These are phyloP conservation scores for Botryotinia convoluta DNA, from an alignment of 2,329 filamentous ascomycete genomes.

Conservation along the genomic window DNA sequence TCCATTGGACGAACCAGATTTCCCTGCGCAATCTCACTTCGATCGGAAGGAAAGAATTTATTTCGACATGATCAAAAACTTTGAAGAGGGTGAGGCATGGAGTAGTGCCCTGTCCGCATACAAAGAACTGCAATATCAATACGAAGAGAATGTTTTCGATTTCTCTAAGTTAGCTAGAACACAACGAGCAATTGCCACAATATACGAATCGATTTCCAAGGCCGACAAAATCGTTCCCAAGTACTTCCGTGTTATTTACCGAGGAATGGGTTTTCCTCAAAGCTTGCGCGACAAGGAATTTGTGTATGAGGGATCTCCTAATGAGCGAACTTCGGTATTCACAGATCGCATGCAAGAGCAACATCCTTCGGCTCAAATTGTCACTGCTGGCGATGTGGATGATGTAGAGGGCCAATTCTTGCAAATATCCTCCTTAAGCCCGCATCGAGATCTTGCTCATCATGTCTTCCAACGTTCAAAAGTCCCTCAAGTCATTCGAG, in stretches of 20 bases:
- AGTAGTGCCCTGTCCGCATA: slow-evolving; percentile 83
- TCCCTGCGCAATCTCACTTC: slow-evolving; percentile 81
- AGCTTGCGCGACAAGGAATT: slow-evolving; percentile 86
- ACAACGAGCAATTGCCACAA: slow-evolving; percentile 84
- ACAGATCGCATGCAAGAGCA: slow-evolving; percentile 90
- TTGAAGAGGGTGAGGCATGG: slow-evolving; percentile 94
- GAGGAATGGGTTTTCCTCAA: slow-evolving; percentile 81
- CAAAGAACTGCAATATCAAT: slow-evolving; percentile 86
- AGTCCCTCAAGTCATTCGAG: slow-evolving; percentile 77
- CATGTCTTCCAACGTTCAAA: slow-evolving; percentile 86
- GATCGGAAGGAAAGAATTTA: slow-evolving; percentile 91
- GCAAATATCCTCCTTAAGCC: slow-evolving; percentile 75
- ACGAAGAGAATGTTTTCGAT: slow-evolving; percentile 85
- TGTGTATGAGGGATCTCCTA: slow-evolving; percentile 79
- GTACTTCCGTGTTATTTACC: slow-evolving; percentile 90
- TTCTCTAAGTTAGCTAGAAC: slow-evolving; percentile 88
- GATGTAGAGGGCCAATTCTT: slow-evolving; percentile 90
- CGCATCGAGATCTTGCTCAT: slow-evolving; percentile 78
- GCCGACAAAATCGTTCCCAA: slow-evolving; percentile 75
- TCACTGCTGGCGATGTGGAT: slow-evolving; percentile 66
- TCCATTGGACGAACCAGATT: slow-evolving; percentile 68
- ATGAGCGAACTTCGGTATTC: slow-evolving; percentile 76
- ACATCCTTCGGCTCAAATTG: slow-evolving; percentile 79
- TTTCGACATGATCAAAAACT: slow-evolving; percentile 92
- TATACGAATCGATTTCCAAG: slow-evolving; percentile 85